A percentile compares a stretch with the other conserved stretches of the same genome.
Conservation (phyloP, 768 basidiomycete genomes). For the Boletus fagicola region DNA sequence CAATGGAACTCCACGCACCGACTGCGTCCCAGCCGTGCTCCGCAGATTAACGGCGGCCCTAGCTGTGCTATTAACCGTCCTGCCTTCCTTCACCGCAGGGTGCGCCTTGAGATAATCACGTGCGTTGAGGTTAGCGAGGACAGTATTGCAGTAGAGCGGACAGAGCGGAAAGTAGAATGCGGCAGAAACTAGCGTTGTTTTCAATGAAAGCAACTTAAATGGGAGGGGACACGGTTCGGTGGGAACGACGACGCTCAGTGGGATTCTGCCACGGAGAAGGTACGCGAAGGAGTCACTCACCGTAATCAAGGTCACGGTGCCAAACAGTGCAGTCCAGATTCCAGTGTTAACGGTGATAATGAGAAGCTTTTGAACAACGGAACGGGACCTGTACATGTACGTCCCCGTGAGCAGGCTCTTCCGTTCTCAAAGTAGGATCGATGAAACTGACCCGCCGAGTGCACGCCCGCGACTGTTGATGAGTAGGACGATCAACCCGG, state of each 20-base stretch:
- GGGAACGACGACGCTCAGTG: not conserved
- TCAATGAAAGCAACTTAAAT: too few species aligned
- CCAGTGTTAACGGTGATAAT: constrained; percentile 13
- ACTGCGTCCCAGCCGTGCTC: not conserved
- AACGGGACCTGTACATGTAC: not conserved
- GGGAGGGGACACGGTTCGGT: too few species aligned
- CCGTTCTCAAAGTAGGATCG: not conserved
- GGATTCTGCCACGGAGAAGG: not conserved
- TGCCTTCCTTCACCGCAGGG: not conserved
- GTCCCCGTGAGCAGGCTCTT: not conserved
- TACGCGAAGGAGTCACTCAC: not conserved
- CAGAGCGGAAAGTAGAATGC: not conserved
- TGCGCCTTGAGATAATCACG: not conserved
- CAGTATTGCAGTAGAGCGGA: too few species aligned
- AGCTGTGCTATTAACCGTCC: not conserved
- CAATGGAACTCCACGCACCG: not conserved
- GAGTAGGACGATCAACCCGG: not conserved
- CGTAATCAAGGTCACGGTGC: not conserved
- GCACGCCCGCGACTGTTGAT: too few species aligned
- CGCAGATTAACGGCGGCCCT: not conserved
- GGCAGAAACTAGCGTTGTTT: not conserved
- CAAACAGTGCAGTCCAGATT: constrained; percentile 15
- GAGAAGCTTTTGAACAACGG: constrained; percentile 7
- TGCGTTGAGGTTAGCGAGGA: too few species aligned
- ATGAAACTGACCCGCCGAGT: not conserved